Evolutionary conservation across 2,329 filamentous ascomycete genomes (phyloP).

Genomic region (Fusarium cyanostomum): DNA sequence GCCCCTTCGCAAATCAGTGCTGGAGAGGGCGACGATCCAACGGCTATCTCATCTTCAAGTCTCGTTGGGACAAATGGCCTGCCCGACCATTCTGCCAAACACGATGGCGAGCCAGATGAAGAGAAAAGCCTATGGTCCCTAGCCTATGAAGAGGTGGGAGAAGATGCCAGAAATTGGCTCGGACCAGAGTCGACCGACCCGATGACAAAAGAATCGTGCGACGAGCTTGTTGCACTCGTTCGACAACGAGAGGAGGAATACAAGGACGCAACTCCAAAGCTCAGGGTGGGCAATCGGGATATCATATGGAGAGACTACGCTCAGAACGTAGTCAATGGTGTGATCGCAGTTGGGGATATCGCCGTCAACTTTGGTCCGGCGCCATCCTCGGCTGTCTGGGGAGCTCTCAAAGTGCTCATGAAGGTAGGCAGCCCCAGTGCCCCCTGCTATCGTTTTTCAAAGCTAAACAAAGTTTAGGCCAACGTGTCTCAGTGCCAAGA

Average conservation of each 20-base stretch:
- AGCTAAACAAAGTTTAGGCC: background rate
- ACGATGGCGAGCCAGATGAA: too few relatives aligned
- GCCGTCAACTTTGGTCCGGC: background rate
- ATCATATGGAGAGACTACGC: constrained; percentile 13
- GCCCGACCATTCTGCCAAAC: too few relatives aligned
- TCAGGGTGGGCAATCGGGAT: background rate
- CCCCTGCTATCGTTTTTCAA: background rate
- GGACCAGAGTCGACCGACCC: too few relatives aligned
- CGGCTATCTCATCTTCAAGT: too few relatives aligned
- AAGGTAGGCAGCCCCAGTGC: background rate
- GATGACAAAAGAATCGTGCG: too few relatives aligned
- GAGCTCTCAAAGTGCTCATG: constrained; percentile 1
- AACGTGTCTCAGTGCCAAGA: constrained; percentile 1
- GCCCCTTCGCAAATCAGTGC: too few relatives aligned
- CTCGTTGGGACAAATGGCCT: too few relatives aligned
- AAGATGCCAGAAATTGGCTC: too few relatives aligned
- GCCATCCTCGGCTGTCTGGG: background rate
- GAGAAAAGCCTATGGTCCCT: too few relatives aligned
- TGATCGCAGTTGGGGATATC: constrained; percentile 3
- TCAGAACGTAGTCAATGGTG: background rate
- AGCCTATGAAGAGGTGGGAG: too few relatives aligned
- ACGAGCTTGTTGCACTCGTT: background rate
- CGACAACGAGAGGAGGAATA: background rate
- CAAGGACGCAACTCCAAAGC: background rate
- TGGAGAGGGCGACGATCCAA: too few relatives aligned